These are phyloP conservation scores for Ceratobasidium sp. DNA, from an alignment of 1,284 basidiomycete species.

Conservation along the genomic window DNA sequence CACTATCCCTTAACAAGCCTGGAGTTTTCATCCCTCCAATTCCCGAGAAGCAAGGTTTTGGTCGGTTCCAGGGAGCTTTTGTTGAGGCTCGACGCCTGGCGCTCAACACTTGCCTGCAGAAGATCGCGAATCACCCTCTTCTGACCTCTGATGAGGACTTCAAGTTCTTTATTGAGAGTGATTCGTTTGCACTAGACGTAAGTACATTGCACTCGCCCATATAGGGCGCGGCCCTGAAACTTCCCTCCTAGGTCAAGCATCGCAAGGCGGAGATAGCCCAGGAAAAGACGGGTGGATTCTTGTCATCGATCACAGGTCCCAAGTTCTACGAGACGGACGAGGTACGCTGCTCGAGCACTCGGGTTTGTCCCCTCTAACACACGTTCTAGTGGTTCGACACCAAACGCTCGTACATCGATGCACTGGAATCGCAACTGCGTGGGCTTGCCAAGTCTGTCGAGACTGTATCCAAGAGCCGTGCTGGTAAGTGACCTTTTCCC, in stretches of 20 bases:
- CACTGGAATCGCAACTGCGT: slow-evolving; percentile 87
- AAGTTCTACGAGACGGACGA: slow-evolving; percentile 94
- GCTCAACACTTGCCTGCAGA: slow-evolving; percentile 87
- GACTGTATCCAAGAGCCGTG: slow-evolving; percentile 77
- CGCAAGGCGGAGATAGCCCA: slow-evolving; percentile 76
- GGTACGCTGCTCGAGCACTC: slow-evolving; percentile 52
- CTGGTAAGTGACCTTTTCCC: slow-evolving; percentile 55
- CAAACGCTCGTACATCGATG: slow-evolving; percentile 85
- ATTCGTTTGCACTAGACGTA: slow-evolving; percentile 82
- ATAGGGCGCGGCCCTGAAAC: slow-evolving; percentile 30
- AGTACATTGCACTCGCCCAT: slow-evolving; percentile 53
- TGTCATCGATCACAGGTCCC: slow-evolving; percentile 78
- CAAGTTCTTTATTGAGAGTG: slow-evolving; percentile 85
- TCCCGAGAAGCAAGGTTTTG: slow-evolving; percentile 93
- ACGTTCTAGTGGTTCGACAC: slow-evolving; percentile 85
- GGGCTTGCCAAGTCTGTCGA: slow-evolving; percentile 87
- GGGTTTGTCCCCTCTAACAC: background rate
- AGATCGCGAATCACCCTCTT: slow-evolving; percentile 87
- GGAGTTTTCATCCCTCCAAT: slow-evolving; percentile 97
- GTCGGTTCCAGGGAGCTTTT: slow-evolving; percentile 88
- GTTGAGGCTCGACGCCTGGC: slow-evolving; percentile 82
- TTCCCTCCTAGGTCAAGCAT: slow-evolving; percentile 75
- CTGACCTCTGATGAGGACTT: slow-evolving; percentile 84
- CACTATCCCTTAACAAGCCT: slow-evolving; percentile 89
- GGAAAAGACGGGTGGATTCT: slow-evolving; percentile 68